phyloP scores from a whole-genome alignment of 1,284 basidiomycete species.

The Ustilago nuda region DNA sequence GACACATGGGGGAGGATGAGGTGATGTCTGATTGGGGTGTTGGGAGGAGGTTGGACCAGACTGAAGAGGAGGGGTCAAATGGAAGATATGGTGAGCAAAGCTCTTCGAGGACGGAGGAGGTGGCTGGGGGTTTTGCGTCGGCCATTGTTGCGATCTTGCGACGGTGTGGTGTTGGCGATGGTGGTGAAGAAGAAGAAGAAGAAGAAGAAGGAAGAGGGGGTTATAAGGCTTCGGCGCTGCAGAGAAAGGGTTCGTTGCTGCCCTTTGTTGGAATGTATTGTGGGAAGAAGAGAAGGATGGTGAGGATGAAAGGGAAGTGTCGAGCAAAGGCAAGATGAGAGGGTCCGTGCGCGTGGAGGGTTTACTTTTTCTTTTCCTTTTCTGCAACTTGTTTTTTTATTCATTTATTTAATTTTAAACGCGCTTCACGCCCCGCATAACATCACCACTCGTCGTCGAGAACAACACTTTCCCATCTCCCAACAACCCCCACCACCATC shows the following conservation, averaged over 20 bases:
- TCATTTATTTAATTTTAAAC: not conserved
- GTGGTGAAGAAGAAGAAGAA: conserved; percentile 7
- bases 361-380: not conserved
- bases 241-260: not conserved
- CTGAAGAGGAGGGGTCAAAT: conserved; percentile 45
- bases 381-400: not conserved
- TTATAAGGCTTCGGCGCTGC: not conserved
- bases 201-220: not conserved
- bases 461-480: conserved; percentile 18
- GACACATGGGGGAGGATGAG: conserved; percentile 59
- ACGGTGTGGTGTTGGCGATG: conserved; percentile 2
- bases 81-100: conserved; percentile 38
- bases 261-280: conserved; percentile 11
- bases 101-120: conserved; percentile 22
- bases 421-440: not conserved
- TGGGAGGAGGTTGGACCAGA: conserved; percentile 61
- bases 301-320: conserved; percentile 4
- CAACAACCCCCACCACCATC: conserved; percentile 11
- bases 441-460: conserved; percentile 3
- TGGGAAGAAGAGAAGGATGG: conserved; percentile 5
- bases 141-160: conserved; percentile 15
- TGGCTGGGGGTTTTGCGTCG: conserved; percentile 7
- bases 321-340: conserved; percentile 9
- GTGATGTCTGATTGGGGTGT: conserved; percentile 52
- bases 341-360: conserved; percentile 12